Conservation (phyloP, 2,329 filamentous ascomycete species). For the Fusarium pseudoanthophilum region DNA sequence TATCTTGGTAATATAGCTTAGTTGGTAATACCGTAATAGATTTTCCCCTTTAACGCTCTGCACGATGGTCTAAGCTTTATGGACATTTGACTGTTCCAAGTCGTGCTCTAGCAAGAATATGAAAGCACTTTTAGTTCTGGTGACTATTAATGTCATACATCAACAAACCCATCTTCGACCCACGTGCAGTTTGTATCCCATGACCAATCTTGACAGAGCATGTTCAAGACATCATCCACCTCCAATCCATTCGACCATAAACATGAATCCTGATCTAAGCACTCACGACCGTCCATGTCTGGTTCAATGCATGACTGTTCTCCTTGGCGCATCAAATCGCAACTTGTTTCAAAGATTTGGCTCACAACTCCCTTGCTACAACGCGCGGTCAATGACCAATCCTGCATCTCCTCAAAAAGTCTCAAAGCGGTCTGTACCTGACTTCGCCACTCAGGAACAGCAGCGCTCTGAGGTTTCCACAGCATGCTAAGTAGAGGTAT, state of each 20-base stretch:
- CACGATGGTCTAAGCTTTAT: too few species aligned
- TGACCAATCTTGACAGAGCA: slow-evolving; percentile 2
- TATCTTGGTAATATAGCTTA: too few species aligned
- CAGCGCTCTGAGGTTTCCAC: neutral
- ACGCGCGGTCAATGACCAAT: slow-evolving; percentile 1
- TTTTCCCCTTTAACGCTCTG: too few species aligned
- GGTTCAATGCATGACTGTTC: neutral
- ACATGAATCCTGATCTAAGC: neutral
- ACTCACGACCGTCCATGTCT: neutral
- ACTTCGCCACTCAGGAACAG: neutral
- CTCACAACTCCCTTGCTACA: neutral
- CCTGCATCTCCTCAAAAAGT: neutral
- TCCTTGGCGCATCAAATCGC: neutral
- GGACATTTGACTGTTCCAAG: too few species aligned
- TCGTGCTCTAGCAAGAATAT: too few species aligned
- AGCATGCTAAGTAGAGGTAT: slow-evolving; percentile 1
- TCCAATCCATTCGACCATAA: neutral
- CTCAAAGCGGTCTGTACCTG: neutral
- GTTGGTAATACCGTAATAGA: too few species aligned
- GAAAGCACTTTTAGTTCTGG: neutral
- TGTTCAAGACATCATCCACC: slow-evolving; percentile 7
- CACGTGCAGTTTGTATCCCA: neutral
- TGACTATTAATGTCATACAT: neutral
- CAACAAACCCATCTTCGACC: neutral
- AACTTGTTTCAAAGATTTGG: slow-evolving; percentile 1